Conservation (phyloP, 805 yeast genomes). For the Cyberlindnera petersonii region DNA sequence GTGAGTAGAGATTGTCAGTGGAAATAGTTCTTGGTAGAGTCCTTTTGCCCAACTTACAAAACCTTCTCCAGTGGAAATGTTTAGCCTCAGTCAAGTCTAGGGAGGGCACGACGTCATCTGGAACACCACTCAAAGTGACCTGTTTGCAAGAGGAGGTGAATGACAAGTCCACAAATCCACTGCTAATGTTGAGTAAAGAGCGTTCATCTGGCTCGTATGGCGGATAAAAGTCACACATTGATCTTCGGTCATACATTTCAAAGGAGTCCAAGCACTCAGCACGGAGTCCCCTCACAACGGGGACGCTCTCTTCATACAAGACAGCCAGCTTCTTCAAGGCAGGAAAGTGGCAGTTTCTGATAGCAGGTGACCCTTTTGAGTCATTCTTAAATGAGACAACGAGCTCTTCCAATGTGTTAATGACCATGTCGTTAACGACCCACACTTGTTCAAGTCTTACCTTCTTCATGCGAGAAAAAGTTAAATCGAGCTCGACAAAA, state of each 20-base stretch:
- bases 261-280: constrained; percentile 2
- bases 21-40: not conserved
- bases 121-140: constrained; percentile 8
- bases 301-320: constrained; percentile 4
- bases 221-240: constrained; percentile 1
- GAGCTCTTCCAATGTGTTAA: constrained; percentile 1
- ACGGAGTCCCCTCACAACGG: constrained; percentile 2
- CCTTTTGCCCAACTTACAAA: constrained; percentile 2
- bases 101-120: constrained; percentile 3
- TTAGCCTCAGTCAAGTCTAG: not conserved
- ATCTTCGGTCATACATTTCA: constrained; percentile 6
- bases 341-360: constrained; percentile 3
- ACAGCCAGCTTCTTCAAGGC: constrained; percentile 3
- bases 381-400: constrained; percentile 3
- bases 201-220: constrained; percentile 6
- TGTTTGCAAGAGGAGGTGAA: constrained; percentile 3
- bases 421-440: constrained; percentile 3
- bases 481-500: not conserved
- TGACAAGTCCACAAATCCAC: constrained; percentile 4
- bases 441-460: constrained; percentile 6
- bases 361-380: constrained; percentile 1
- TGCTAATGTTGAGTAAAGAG: constrained; percentile 1
- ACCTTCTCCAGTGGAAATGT: constrained; percentile 6
- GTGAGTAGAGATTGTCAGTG: not conserved
- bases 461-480: not conserved